Evolutionary conservation across 1,139 yeast genomes (phyloP).

Genomic region (Hyphopichia khmerensis): DNA sequence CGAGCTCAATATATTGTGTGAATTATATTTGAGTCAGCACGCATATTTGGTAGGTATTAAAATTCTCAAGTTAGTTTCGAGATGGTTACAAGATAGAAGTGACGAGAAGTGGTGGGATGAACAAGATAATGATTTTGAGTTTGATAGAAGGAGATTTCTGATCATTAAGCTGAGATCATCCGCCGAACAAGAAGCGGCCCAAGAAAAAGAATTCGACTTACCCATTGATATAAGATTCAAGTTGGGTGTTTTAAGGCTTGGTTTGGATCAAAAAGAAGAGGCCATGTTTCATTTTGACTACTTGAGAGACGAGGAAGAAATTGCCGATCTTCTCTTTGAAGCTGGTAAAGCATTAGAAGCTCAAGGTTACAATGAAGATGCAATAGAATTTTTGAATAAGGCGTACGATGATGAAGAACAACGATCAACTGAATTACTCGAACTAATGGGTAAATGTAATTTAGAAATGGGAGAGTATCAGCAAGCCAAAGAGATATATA

Average conservation of each 20-base stretch:
- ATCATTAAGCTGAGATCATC: conserved; percentile 15
- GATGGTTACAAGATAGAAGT: conserved; percentile 79
- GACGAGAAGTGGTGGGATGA: conserved; percentile 86
- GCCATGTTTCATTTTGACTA: conserved; percentile 69
- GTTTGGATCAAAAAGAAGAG: conserved; percentile 62
- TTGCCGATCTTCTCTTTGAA: conserved; percentile 71
- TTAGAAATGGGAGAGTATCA: conserved; percentile 69
- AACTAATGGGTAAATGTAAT: conserved; percentile 74
- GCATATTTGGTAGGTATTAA: conserved; percentile 65
- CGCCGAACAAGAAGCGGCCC: conserved; percentile 22
- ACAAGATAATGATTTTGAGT: conserved; percentile 72
- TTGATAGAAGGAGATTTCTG: conserved; percentile 60
- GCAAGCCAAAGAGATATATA: conserved; percentile 68
- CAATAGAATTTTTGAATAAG: conserved; percentile 61
- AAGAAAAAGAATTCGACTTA: conserved; percentile 41
- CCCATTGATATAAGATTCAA: conserved; percentile 89
- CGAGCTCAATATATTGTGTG: conserved; percentile 79
- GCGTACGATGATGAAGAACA: conserved; percentile 51
- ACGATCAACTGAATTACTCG: conserved; percentile 46
- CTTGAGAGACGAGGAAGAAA: conserved; percentile 57
- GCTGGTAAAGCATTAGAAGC: conserved; percentile 76
- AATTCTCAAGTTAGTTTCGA: conserved; percentile 65
- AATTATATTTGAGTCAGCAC: conserved; percentile 67
- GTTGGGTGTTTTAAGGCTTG: conserved; percentile 70
- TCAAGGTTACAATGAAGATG: conserved; percentile 68